Conservation (phyloP, 371 early-diverging fungal genomes). For the Saksenaea vasiformis region DNA sequence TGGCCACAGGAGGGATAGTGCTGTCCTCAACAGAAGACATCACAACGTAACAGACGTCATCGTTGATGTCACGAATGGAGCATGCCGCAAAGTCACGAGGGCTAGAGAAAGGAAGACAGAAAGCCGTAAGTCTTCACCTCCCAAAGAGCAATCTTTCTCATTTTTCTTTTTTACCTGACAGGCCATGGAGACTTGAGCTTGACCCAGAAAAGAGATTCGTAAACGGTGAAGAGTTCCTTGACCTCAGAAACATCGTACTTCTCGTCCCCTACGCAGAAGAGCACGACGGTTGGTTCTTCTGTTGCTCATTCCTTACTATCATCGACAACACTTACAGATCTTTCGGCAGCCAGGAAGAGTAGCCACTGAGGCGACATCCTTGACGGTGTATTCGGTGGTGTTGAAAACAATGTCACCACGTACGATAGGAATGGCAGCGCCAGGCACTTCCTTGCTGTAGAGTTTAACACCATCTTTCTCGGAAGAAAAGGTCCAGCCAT, state of each 20-base stretch:
- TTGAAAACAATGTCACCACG: slow-evolving; percentile 22
- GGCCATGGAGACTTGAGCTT: slow-evolving; percentile 53
- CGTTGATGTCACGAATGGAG: slow-evolving; percentile 18
- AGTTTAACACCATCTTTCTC: slow-evolving; percentile 26
- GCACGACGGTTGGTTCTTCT: not conserved
- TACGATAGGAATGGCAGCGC: slow-evolving; percentile 10
- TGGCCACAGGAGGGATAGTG: slow-evolving; percentile 24
- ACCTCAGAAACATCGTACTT: slow-evolving; percentile 44
- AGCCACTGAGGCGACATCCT: slow-evolving; percentile 21
- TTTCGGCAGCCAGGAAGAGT: slow-evolving; percentile 19
- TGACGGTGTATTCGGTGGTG: slow-evolving; percentile 12
- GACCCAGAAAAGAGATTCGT: slow-evolving; percentile 43
- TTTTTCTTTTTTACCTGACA: slow-evolving; percentile 26
- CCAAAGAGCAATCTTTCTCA: not conserved
- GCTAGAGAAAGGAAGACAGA: slow-evolving; percentile 4
- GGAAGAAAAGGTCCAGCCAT: slow-evolving; percentile 15
- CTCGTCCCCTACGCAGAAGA: slow-evolving; percentile 28
- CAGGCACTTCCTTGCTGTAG: slow-evolving; percentile 14
- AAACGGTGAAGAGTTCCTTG: slow-evolving; percentile 30
- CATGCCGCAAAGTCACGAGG: slow-evolving; percentile 21
- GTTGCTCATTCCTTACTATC: no score
- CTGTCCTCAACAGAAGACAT: slow-evolving; percentile 46
- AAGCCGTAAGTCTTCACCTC: not conserved
- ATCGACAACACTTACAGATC: slow-evolving; percentile 28
- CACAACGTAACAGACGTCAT: slow-evolving; percentile 21